Base-by-base conservation (phyloP, 139 green algal species). In the Zygnema circumcarinatum region DNA sequence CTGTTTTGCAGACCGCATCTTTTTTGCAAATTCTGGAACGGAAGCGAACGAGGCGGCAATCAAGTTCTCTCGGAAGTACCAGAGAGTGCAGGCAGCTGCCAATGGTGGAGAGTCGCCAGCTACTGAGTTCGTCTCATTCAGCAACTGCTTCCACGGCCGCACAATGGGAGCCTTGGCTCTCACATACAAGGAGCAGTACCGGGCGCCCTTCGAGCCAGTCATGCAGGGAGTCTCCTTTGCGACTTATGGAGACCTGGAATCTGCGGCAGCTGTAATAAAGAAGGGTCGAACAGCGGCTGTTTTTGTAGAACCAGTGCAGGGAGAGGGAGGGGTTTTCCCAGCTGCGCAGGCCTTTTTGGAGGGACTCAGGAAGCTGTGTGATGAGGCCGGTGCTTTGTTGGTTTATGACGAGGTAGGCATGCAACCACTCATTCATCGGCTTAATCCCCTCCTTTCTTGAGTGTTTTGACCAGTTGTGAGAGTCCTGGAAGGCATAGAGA, bases 21-120 rank as follows among this genome's bases (percentile, higher is more conserved):
- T 99, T 86, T 99, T 97, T 92, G 96, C 94, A 92, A 99, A 99
- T 94, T 94, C 92, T 20, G 97, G 97, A 79, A 98, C 97, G 0
- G 97, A 99, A 88, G 97, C 97, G 35, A 99, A 99, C 86, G 97
- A 99, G 92, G 97, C 92, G 1, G 97, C 96, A 41, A 98, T 99
- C 91, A 99, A 99, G 90, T 99, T 99, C 93, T 94, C 96, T 0
- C 94, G 97, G 89, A 99, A 99, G 92, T 97, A 92, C 75, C 95
- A 95, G 1, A 93, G 94, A 22, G 92, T 97, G 11, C 86, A 86
- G 76, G 93, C 94, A 25, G 95, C 93, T 29, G 67, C 97, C 11
- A 62, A 89, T 39, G 75, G 94, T 97, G 91, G 91, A 93, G 69
- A 41, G 35, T 78, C 69, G 2, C 53, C 75, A 29, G 92, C 94